phyloP scores from a whole-genome alignment of 2,329 filamentous ascomycete genomes.

The Tolypocladium amazonense region DNA sequence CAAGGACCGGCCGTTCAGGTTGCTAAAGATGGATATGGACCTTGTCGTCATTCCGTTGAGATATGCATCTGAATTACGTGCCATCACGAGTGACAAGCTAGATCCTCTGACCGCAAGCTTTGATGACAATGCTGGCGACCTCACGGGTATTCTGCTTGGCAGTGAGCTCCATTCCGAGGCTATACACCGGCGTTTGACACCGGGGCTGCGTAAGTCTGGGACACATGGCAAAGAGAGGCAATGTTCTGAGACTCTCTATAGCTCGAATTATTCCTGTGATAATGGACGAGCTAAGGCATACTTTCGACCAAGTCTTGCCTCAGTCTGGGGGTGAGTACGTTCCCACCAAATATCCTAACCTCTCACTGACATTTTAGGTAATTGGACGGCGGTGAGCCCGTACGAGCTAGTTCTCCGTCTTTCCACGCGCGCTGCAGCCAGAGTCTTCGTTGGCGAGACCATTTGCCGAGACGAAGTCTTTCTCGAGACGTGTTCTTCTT shows the following conservation, averaged over 20 bases:
- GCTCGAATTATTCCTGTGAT: conserved; percentile 6
- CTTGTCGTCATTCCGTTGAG: conserved; percentile 6
- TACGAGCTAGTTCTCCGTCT: conserved; percentile 6
- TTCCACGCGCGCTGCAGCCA: conserved; percentile 5
- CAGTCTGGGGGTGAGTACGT: background rate
- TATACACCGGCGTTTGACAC: conserved; percentile 6
- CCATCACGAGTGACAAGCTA: conserved; percentile 6
- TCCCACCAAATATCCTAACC: too few species aligned
- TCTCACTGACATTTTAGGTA: background rate
- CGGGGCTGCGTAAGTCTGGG: conserved; percentile 4
- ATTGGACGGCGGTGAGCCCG: conserved; percentile 2
- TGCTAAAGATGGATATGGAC: conserved; percentile 9
- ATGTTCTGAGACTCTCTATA: background rate
- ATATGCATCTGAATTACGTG: conserved; percentile 5
- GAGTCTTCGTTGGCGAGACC: conserved; percentile 7
- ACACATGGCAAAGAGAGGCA: background rate
- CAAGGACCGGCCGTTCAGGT: conserved; percentile 4
- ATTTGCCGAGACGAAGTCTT: conserved; percentile 6
- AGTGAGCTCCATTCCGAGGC: conserved; percentile 8
- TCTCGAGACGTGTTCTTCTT: conserved; percentile 6
- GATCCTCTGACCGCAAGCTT: conserved; percentile 8
- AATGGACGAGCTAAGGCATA: conserved; percentile 5
- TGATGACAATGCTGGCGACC: conserved; percentile 7
- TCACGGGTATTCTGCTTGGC: conserved; percentile 5
- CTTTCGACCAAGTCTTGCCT: conserved; percentile 4